Base-by-base conservation (phyloP, 2,329 filamentous ascomycete genomes). In the Nigrospora oryzae region DNA sequence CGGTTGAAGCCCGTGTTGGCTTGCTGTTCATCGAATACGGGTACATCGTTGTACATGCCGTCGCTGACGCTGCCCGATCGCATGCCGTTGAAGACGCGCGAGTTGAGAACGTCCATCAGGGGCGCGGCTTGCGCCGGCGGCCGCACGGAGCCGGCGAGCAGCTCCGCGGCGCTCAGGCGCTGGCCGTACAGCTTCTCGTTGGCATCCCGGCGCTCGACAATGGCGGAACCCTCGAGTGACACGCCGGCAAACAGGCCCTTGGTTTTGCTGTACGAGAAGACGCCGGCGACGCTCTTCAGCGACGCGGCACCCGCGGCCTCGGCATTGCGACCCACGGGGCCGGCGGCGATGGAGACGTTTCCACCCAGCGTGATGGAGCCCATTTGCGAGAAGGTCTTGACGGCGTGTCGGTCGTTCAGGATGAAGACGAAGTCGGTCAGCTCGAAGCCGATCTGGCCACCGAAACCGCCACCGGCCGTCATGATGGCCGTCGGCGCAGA, bases 201-300 rank as follows among this genome's bases (percentile, higher is more conserved):
- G 55, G 93, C 93, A 66, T 98, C 93, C 68, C 89, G 85, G 51
- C 93, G 81, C 70, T 98, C 93, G 51, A 97, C 87, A 52, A 98
- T 84, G 43, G 87, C 89, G 49, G 86, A 91, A 17, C 93, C 93
- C 64, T 98, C 93, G 53, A 98, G 71, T 55, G 87, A 94, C 40
- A 98, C 90, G 60, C 93, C 93, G 5, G 93, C 93, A 56, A 98
- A 98, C 31, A 98, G 71, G 16, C 93, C 93, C 71, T 96, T 97
- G 12, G 93, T 98, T 70, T 96, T 97, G 63, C 86, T 93, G 74
- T 98, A 98, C 58, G 87, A 88, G 72, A 98, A 98, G 41, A 98
- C 84, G 43, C 88, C 93, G 0, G 90, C 86, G 10, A 97, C 85
- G 51, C 89, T 83, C 70, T 83, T 91, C 51, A 95, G 74, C 54